These are phyloP conservation scores for Solanum hybrid DNA, from an alignment of 305 asterid species.

Conservation along the genomic window DNA sequence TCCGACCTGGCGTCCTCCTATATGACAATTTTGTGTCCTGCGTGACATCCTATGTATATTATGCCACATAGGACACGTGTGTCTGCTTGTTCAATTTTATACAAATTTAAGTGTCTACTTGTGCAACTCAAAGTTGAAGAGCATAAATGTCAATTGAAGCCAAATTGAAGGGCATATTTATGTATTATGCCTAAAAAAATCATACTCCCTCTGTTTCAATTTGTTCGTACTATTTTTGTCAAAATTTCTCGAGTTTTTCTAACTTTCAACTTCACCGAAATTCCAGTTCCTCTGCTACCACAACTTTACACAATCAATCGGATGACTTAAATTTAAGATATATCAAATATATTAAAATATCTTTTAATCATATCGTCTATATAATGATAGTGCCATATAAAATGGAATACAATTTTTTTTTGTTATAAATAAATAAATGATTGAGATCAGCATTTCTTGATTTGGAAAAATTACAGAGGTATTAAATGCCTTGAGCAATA, in stretches of 20 bases:
- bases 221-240: background rate
- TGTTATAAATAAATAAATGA: background rate
- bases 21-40: too few relatives aligned
- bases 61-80: background rate
- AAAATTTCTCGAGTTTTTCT: background rate
- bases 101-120: too few relatives aligned
- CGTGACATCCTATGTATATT: too few relatives aligned
- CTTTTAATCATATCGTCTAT: rapidly evolving
- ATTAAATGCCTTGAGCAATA: background rate
- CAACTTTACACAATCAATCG: background rate
- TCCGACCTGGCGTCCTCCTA: background rate
- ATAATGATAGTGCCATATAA: background rate
- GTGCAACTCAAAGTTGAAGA: background rate
- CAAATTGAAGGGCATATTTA: background rate
- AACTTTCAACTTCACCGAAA: background rate
- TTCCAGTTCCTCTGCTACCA: background rate
- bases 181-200: background rate
- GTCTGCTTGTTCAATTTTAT: background rate
- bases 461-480: background rate
- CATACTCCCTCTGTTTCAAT: background rate
- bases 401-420: background rate
- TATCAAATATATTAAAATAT: background rate
- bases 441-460: background rate
- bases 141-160: background rate
- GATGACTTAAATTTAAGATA: background rate